Conservation (phyloP, 2,329 filamentous ascomycete genomes). For the Calonectria pauciramosa region DNA sequence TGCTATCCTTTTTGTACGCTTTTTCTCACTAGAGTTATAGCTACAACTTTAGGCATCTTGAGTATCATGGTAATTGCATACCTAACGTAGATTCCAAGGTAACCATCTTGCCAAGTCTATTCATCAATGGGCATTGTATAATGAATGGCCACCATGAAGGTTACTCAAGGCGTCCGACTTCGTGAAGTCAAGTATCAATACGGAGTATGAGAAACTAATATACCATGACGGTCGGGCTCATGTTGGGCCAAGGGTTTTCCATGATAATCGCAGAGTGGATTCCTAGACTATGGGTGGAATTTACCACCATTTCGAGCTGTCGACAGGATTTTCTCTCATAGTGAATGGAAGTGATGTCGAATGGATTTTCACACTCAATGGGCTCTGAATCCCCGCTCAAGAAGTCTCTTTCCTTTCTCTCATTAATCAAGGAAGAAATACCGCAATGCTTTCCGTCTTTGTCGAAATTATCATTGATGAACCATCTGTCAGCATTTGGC, state of each 20-base stretch:
- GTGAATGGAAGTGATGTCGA: neutral
- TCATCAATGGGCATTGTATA: too few relatives aligned
- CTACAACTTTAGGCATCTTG: too few relatives aligned
- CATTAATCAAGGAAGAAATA: neutral
- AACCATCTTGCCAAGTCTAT: too few relatives aligned
- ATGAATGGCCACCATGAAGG: too few relatives aligned
- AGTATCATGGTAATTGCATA: too few relatives aligned
- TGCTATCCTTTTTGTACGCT: too few relatives aligned
- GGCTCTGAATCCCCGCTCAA: neutral
- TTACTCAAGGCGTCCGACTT: too few relatives aligned
- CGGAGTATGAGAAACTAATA: neutral
- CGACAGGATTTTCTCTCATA: neutral
- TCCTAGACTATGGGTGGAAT: neutral
- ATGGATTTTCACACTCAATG: neutral
- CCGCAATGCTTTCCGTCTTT: neutral
- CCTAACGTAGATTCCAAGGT: too few relatives aligned
- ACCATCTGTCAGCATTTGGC: neutral
- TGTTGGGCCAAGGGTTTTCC: neutral
- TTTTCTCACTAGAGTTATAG: too few relatives aligned
- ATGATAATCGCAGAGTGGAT: neutral
- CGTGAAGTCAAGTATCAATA: neutral
- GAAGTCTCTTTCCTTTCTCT: neutral
- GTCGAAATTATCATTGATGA: neutral
- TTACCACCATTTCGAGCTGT: neutral
- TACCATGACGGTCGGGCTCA: neutral